Conservation (phyloP, 1,284 basidiomycete genomes). For the Microbotryomycetes sp. region DNA sequence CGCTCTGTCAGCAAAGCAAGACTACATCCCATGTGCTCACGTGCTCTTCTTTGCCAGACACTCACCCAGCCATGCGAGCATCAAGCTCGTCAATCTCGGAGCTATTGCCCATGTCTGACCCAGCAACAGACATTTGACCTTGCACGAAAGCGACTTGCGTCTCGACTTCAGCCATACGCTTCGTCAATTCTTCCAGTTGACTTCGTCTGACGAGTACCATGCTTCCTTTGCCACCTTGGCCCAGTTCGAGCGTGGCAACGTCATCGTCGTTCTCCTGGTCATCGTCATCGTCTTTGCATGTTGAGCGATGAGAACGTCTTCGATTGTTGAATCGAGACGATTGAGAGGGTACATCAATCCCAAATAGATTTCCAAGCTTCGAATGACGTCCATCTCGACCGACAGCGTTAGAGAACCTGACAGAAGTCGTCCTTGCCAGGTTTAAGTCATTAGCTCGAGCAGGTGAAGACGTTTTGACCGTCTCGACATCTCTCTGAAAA, state of each 20-base stretch:
- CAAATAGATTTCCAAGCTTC: constrained; percentile 16
- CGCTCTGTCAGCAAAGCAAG: no score
- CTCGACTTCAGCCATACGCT: constrained; percentile 18
- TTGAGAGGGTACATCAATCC: constrained; percentile 22
- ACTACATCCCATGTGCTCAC: no score
- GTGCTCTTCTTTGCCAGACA: no score
- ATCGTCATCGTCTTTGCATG: background rate
- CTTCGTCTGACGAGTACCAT: constrained; percentile 27
- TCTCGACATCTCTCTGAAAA: background rate
- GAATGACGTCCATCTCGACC: background rate
- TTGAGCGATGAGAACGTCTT: no score
- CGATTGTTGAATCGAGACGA: no score
- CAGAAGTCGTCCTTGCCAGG: background rate
- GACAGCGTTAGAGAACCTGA: background rate
- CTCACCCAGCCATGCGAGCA: background rate
- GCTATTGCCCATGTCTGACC: background rate
- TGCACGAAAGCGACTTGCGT: constrained; percentile 13
- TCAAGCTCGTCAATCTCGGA: background rate
- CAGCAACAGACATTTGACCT: background rate
- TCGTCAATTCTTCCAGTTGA: constrained; percentile 17
- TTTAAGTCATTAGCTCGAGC: background rate
- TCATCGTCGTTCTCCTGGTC: background rate
- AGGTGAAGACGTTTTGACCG: background rate
- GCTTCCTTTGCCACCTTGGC: constrained; percentile 14
- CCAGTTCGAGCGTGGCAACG: background rate